Conservation (phyloP, 2,329 filamentous ascomycete species). For the Sclerotinia trifoliorum region DNA sequence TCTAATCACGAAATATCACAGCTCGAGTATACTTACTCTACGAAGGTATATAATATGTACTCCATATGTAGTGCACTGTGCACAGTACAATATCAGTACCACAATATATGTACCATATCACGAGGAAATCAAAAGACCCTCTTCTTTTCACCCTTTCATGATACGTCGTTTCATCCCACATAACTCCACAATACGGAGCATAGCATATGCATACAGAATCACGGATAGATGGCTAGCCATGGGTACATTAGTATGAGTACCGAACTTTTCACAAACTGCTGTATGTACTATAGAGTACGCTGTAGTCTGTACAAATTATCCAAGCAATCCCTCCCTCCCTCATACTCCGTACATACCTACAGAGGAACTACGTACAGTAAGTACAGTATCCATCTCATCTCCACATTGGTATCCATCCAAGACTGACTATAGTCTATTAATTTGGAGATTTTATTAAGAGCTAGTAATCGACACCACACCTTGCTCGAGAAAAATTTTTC, state of each 20-base stretch:
- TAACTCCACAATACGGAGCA: neutral
- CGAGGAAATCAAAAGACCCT: neutral
- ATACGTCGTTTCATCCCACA: neutral
- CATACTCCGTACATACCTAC: too few species aligned
- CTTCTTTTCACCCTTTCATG: too few species aligned
- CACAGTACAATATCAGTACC: conserved; percentile 1
- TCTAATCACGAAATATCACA: too few species aligned
- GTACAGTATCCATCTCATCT: neutral
- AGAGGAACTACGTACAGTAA: neutral
- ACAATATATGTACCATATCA: conserved; percentile 4
- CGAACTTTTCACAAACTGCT: neutral
- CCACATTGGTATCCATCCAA: conserved; percentile 7
- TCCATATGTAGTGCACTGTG: too few species aligned
- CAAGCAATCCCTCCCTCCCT: neutral
- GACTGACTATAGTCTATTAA: neutral
- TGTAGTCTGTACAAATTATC: neutral
- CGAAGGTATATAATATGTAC: neutral
- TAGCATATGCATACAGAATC: too few species aligned
- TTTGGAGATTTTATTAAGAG: neutral
- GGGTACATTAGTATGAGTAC: too few species aligned
- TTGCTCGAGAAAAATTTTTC: neutral
- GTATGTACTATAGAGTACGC: too few species aligned
- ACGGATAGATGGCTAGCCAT: too few species aligned
- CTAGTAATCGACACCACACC: neutral
- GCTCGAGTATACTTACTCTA: too few species aligned